Conservation (phyloP, 177 flowering plant genomes). For the Telopea speciosissima region DNA sequence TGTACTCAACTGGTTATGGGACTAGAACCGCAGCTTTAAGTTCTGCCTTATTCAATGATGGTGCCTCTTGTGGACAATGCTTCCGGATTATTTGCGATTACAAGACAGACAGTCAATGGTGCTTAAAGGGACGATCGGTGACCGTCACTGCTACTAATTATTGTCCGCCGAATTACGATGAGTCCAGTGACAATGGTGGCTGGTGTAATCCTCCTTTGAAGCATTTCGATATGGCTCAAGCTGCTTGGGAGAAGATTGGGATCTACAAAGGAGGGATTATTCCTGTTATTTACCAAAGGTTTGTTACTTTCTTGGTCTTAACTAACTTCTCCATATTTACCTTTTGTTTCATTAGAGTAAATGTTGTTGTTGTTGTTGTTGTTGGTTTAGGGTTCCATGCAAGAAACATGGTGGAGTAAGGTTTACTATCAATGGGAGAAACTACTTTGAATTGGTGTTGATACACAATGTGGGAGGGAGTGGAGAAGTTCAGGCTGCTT, state of each 20-base stretch:
- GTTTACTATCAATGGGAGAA: slow-evolving; percentile 75
- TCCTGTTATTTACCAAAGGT: slow-evolving; percentile 82
- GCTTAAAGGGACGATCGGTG: slow-evolving; percentile 55
- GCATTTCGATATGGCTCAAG: slow-evolving; percentile 97
- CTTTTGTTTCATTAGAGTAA: too few species aligned
- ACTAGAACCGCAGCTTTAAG: slow-evolving; percentile 75
- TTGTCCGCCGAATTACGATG: slow-evolving; percentile 86
- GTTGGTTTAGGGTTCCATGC: slow-evolving; percentile 74
- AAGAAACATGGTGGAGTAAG: slow-evolving; percentile 74
- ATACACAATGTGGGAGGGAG: slow-evolving; percentile 70
- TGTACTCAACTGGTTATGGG: slow-evolving; percentile 67
- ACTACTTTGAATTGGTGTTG: slow-evolving; percentile 81
- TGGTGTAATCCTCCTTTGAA: slow-evolving; percentile 97
- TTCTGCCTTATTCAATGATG: slow-evolving; percentile 81
- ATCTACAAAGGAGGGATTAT: slow-evolving; percentile 82
- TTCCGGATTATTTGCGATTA: slow-evolving; percentile 63
- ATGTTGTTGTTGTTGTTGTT: too few species aligned
- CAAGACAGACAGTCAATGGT: slow-evolving; percentile 52
- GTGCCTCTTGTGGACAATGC: slow-evolving; percentile 88
- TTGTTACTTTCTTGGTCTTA: neutral
- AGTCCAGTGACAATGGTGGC: slow-evolving; percentile 69
- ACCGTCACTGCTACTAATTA: slow-evolving; percentile 90
- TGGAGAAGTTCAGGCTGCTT: slow-evolving; percentile 62
- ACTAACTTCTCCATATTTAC: too few species aligned
- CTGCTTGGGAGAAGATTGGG: slow-evolving; percentile 93